A percentile compares a stretch with the other conserved stretches of the same genome.
These are phyloP conservation scores for Sphaerulina vaccinii DNA, from an alignment of 2,329 filamentous ascomycete species.

Conservation along the genomic window DNA sequence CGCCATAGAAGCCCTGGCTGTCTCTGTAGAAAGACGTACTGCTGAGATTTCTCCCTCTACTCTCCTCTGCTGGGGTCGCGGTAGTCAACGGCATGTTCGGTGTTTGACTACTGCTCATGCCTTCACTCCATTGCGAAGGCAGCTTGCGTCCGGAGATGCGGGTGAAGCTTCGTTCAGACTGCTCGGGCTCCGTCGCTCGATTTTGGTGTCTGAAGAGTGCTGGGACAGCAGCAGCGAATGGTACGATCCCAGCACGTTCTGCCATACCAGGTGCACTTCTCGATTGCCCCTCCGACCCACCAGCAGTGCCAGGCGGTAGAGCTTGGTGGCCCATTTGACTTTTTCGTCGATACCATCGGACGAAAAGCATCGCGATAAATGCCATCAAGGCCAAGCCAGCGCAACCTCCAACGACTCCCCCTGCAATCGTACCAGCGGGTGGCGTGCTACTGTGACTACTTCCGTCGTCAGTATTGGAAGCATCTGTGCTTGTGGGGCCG, in stretches of 20 bases:
- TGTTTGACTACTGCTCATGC: conserved; percentile 42
- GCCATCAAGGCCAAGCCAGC: conserved; percentile 56
- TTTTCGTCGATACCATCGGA: conserved; percentile 51
- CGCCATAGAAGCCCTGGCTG: conserved; percentile 44
- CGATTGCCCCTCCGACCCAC: conserved; percentile 16
- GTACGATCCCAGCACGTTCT: conserved; percentile 40
- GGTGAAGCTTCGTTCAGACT: conserved; percentile 46
- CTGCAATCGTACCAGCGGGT: conserved; percentile 56
- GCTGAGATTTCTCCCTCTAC: conserved; percentile 24
- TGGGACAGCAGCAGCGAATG: conserved; percentile 40
- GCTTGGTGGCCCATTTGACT: conserved; percentile 27
- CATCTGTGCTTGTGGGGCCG: conserved; percentile 13
- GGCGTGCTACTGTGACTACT: conserved; percentile 30
- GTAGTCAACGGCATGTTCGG: conserved; percentile 24
- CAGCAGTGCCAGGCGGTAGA: conserved; percentile 26
- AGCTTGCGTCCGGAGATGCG: conserved; percentile 50
- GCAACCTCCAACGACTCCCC: conserved; percentile 62
- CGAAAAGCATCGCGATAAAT: conserved; percentile 52
- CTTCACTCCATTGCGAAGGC: conserved; percentile 49
- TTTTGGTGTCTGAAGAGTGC: conserved; percentile 39
- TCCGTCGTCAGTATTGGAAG: conserved; percentile 8
- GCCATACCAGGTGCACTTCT: conserved; percentile 41
- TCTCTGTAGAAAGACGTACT: conserved; percentile 48
- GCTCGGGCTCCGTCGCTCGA: conserved; percentile 25
- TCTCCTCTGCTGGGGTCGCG: background rate